Percentiles rank a stretch among this genome's conserved stretches.
These are phyloP conservation scores for Dictyostelium brefeldianum DNA, from an alignment of 78 protist genomes.

Conservation along the genomic window DNA sequence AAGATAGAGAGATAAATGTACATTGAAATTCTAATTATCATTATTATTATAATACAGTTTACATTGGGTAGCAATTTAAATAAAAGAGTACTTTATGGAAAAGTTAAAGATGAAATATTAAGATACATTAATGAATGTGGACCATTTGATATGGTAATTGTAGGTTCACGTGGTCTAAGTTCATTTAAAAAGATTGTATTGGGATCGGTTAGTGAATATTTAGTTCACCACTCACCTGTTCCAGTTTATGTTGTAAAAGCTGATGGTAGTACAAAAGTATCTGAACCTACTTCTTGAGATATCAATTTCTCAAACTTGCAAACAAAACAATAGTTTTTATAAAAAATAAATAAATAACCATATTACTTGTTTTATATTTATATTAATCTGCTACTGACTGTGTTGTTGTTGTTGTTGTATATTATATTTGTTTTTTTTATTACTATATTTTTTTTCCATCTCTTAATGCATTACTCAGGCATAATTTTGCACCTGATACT, in stretches of 20 bases:
- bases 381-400: neutral
- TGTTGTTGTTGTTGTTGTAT: neutral
- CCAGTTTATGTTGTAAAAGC: conserved; percentile 62
- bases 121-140: conserved; percentile 31
- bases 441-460: conserved; percentile 49
- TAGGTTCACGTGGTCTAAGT: conserved; percentile 63
- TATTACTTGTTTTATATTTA: neutral
- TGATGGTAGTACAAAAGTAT: neutral
- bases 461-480: conserved; percentile 41
- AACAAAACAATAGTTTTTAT: neutral
- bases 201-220: conserved; percentile 60
- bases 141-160: conserved; percentile 52
- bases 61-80: neutral
- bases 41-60: neutral
- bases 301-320: too few species aligned
- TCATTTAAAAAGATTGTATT: conserved; percentile 23
- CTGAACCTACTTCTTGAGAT: neutral
- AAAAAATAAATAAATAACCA: neutral
- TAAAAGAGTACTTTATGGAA: conserved; percentile 30
- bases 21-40: too few species aligned
- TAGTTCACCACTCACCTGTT: conserved; percentile 61
- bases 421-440: neutral
- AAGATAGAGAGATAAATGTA: neutral
- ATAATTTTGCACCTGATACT: conserved; percentile 64
- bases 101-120: conserved; percentile 47